Conservation (phyloP, 352 stramenopile genomes). For the Phytopythium ostracodes region DNA sequence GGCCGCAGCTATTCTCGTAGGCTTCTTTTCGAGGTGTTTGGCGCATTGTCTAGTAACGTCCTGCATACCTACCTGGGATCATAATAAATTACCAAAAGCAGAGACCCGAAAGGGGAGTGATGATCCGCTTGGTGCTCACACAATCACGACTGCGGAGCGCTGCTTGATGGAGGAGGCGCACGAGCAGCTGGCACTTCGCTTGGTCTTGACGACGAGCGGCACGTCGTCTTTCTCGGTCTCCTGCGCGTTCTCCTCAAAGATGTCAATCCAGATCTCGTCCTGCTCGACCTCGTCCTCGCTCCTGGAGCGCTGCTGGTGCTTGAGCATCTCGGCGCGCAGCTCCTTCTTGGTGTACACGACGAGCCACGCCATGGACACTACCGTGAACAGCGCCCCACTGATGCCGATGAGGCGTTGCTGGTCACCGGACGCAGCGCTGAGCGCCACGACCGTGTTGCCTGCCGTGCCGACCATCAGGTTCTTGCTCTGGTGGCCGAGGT, state of each 20-base stretch:
- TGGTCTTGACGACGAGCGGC: constrained; percentile 4
- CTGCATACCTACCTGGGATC: neutral
- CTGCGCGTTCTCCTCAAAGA: constrained; percentile 21
- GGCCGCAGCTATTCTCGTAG: neutral
- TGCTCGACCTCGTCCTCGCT: constrained; percentile 14
- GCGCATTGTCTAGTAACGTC: neutral
- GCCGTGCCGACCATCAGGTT: constrained; percentile 25
- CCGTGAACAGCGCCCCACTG: constrained; percentile 28
- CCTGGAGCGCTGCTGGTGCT: constrained; percentile 25
- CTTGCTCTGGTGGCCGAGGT: constrained; percentile 56
- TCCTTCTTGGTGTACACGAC: constrained; percentile 48
- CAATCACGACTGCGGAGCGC: constrained; percentile 2
- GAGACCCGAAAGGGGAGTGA: neutral
- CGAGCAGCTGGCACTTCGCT: constrained; percentile 7
- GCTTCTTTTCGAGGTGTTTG: neutral
- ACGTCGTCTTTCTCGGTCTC: constrained; percentile 10
- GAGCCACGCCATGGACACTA: constrained; percentile 41
- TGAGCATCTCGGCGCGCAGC: constrained; percentile 31
- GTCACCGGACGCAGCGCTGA: constrained; percentile 15
- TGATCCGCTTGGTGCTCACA: neutral
- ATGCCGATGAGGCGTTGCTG: constrained; percentile 27
- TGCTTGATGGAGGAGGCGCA: constrained; percentile 9
- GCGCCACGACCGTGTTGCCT: constrained; percentile 9
- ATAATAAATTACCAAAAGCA: constrained; percentile 2
- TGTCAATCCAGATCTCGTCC: constrained; percentile 25